phyloP scores from a whole-genome alignment of 371 early-diverging fungal genomes.

The Syncephalastrum monosporum region DNA sequence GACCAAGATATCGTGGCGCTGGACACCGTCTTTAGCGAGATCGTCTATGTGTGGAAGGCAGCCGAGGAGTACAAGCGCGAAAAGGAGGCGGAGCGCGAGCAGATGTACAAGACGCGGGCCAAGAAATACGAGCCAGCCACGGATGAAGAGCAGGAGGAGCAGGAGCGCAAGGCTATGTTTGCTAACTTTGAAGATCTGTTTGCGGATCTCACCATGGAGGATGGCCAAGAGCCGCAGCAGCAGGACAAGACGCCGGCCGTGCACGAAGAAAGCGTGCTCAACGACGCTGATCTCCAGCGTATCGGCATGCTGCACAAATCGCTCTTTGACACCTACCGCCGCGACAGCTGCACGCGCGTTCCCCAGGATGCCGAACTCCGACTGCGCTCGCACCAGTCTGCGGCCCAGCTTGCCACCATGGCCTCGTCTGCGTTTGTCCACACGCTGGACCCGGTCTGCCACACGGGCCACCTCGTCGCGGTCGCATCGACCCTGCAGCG shows the following conservation, averaged over 20 bases:
- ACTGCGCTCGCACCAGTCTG: slow-evolving; percentile 33
- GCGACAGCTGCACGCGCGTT: slow-evolving; percentile 16
- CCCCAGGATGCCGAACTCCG: slow-evolving; percentile 25
- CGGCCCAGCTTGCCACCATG: slow-evolving; percentile 39
- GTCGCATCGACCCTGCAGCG: slow-evolving; percentile 32
- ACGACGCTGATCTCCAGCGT: slow-evolving; percentile 52
- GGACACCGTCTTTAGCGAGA: slow-evolving; percentile 59
- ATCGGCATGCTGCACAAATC: slow-evolving; percentile 46
- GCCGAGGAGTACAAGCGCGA: slow-evolving; percentile 68
- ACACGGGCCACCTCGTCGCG: slow-evolving; percentile 37
- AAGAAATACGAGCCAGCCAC: slow-evolving; percentile 62
- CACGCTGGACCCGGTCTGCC: slow-evolving; percentile 24
- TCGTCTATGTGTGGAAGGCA: slow-evolving; percentile 70
- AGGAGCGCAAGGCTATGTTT: slow-evolving; percentile 71
- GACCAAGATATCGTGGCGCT: slow-evolving; percentile 52
- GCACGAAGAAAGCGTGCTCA: slow-evolving; percentile 56
- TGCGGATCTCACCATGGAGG: slow-evolving; percentile 41
- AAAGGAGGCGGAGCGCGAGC: slow-evolving; percentile 70
- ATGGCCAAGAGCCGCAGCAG: slow-evolving; percentile 3
- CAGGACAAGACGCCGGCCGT: neutral
- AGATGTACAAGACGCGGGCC: slow-evolving; percentile 72
- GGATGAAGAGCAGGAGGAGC: slow-evolving; percentile 75
- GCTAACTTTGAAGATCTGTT: slow-evolving; percentile 73
- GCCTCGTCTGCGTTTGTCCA: slow-evolving; percentile 28
- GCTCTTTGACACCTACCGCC: slow-evolving; percentile 31